phyloP scores from a whole-genome alignment of 1,284 basidiomycete species.

The Peniophora sp. region DNA sequence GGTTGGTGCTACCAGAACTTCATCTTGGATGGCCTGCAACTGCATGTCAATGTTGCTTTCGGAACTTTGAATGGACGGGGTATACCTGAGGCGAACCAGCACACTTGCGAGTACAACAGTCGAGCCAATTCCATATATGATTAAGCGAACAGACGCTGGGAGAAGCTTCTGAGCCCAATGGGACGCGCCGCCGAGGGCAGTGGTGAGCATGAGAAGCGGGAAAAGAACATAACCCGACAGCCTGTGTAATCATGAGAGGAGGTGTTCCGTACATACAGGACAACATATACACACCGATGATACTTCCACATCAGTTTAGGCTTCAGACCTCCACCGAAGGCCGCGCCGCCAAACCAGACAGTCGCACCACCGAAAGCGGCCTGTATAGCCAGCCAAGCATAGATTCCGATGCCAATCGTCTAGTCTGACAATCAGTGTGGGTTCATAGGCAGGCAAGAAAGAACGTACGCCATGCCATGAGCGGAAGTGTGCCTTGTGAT shows the following conservation, averaged over 20 bases:
- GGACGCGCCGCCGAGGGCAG: constrained; percentile 56
- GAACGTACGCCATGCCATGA: constrained; percentile 60
- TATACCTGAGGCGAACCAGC: background rate
- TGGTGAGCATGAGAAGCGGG: constrained; percentile 44
- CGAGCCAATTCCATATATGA: constrained; percentile 50
- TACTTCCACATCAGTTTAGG: constrained; percentile 70
- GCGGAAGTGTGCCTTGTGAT: constrained; percentile 43
- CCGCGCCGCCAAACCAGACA: constrained; percentile 58
- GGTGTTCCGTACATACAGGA: background rate
- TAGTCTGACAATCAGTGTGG: constrained; percentile 12
- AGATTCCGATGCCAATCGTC: constrained; percentile 49
- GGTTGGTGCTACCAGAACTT: background rate
- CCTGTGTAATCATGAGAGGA: constrained; percentile 22
- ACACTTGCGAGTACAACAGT: constrained; percentile 10
- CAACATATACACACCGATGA: constrained; percentile 40
- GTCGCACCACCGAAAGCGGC: constrained; percentile 52
- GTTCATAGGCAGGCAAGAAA: constrained; percentile 1
- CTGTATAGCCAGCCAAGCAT: constrained; percentile 51
- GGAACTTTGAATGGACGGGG: background rate
- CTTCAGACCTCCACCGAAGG: constrained; percentile 57
- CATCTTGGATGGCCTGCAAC: background rate
- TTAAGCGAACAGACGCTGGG: constrained; percentile 29
- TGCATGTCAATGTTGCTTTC: background rate
- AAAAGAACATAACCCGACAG: constrained; percentile 61
- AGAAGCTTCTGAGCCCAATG: constrained; percentile 38